Conservation (phyloP, 2,329 filamentous ascomycete genomes). For the Pleoardoris graminearum region DNA sequence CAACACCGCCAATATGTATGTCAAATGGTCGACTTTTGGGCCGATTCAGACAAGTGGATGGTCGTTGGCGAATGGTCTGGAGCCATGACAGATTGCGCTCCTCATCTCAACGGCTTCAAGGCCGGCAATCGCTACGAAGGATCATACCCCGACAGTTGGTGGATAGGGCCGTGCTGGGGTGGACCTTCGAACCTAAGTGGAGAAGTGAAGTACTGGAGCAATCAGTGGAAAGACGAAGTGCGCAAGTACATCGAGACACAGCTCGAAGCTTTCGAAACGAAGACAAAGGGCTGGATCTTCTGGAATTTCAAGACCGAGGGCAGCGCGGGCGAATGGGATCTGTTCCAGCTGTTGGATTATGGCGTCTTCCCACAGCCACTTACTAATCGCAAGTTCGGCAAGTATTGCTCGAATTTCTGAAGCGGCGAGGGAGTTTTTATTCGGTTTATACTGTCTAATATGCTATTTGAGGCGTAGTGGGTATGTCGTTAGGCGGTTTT, state of each 20-base stretch:
- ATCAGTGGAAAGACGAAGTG: slow-evolving; percentile 50
- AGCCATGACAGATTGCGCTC: slow-evolving; percentile 64
- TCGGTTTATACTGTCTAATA: background rate
- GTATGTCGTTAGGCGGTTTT: background rate
- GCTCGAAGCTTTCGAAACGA: slow-evolving; percentile 56
- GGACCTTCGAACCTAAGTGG: slow-evolving; percentile 46
- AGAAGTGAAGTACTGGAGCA: slow-evolving; percentile 53
- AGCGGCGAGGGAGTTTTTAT: background rate
- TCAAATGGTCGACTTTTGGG: slow-evolving; percentile 54
- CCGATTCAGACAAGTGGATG: slow-evolving; percentile 63
- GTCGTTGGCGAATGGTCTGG: slow-evolving; percentile 70
- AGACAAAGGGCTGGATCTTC: slow-evolving; percentile 58
- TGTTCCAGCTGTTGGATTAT: slow-evolving; percentile 53
- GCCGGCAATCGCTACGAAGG: slow-evolving; percentile 65
- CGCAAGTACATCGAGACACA: slow-evolving; percentile 59
- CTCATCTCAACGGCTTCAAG: slow-evolving; percentile 48
- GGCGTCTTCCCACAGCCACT: slow-evolving; percentile 54
- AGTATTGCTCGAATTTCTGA: slow-evolving; percentile 30
- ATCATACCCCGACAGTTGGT: slow-evolving; percentile 51
- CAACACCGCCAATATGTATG: slow-evolving; percentile 63
- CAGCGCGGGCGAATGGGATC: slow-evolving; percentile 57
- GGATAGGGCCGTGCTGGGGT: slow-evolving; percentile 59
- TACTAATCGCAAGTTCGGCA: slow-evolving; percentile 31
- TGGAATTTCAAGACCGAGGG: slow-evolving; percentile 63
- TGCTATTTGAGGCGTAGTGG: background rate